A percentile compares a stretch with the other conserved stretches of the same genome.
Conservation (phyloP, 2,329 filamentous ascomycete genomes). For the Ascochyta rabiei region DNA sequence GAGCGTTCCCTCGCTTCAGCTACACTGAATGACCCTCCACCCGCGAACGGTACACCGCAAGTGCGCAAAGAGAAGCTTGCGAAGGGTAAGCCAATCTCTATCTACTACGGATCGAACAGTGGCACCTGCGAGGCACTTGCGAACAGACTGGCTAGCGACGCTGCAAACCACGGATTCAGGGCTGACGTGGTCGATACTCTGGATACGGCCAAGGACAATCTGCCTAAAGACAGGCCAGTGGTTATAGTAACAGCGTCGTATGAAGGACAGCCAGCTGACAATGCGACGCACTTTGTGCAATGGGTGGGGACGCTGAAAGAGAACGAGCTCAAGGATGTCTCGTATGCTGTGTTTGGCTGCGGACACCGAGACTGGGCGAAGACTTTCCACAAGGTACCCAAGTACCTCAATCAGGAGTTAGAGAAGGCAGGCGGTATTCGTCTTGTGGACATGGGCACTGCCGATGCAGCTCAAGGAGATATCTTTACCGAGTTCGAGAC, state of each 20-base stretch:
- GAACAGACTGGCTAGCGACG: conserved; percentile 45
- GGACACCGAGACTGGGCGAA: conserved; percentile 51
- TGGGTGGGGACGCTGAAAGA: conserved; percentile 45
- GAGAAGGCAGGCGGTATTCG: conserved; percentile 39
- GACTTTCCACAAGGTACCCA: conserved; percentile 52
- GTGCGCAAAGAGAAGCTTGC: conserved; percentile 18
- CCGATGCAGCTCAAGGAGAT: conserved; percentile 47
- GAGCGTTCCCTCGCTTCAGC: conserved; percentile 35
- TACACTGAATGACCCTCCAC: conserved; percentile 23
- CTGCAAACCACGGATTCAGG: conserved; percentile 45
- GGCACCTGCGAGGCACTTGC: conserved; percentile 53
- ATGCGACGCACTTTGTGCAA: conserved; percentile 50
- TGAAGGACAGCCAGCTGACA: conserved; percentile 53
- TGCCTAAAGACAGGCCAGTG: conserved; percentile 46
- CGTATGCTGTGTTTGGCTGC: conserved; percentile 51
- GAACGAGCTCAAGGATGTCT: conserved; percentile 40
- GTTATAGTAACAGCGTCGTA: conserved; percentile 51
- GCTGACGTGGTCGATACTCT: conserved; percentile 44
- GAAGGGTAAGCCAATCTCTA: conserved; percentile 41
- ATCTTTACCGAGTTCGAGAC: conserved; percentile 52
- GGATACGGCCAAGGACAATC: conserved; percentile 42
- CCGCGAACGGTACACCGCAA: conserved; percentile 12
- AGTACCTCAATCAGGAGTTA: conserved; percentile 41
- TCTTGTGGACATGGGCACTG: conserved; percentile 41
- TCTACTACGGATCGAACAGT: conserved; percentile 51